A percentile compares a stretch with the other conserved stretches of the same genome.
These are phyloP conservation scores for Fusarium decemcellulare DNA, from an alignment of 2,329 filamentous ascomycete species.

Conservation along the genomic window DNA sequence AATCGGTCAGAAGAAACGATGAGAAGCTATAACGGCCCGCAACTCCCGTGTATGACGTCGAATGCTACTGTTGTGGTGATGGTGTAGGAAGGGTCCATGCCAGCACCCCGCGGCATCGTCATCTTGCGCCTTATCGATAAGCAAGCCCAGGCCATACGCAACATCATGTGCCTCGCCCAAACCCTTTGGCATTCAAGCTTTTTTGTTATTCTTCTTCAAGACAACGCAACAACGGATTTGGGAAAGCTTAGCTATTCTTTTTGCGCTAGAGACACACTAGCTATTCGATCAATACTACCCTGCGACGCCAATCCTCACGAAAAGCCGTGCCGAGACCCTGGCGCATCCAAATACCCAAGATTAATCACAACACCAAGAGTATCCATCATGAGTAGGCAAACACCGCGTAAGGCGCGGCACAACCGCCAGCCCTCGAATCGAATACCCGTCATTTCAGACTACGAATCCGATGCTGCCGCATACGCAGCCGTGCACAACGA, in stretches of 20 bases:
- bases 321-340: not conserved
- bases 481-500: constrained; percentile 50
- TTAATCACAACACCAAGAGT: constrained; percentile 23
- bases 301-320: not conserved
- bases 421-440: constrained; percentile 58
- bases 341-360: constrained; percentile 19
- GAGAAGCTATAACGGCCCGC: constrained; percentile 21
- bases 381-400: constrained; percentile 59
- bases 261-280: not conserved
- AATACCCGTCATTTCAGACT: constrained; percentile 67
- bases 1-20: constrained; percentile 14
- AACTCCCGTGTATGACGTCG: constrained; percentile 36
- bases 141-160: constrained; percentile 35
- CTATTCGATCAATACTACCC: not conserved
- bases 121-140: constrained; percentile 50
- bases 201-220: not conserved
- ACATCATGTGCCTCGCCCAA: constrained; percentile 34
- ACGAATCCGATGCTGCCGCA: constrained; percentile 74
- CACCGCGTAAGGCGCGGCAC: constrained; percentile 58
- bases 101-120: constrained; percentile 35
- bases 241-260: constrained; percentile 1
- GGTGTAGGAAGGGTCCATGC: constrained; percentile 36
- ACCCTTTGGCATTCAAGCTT: constrained; percentile 15
- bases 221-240: not conserved
- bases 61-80: constrained; percentile 26